Base-by-base conservation (phyloP, 2,329 filamentous ascomycete genomes). In the Tolypocladium nubicola region DNA sequence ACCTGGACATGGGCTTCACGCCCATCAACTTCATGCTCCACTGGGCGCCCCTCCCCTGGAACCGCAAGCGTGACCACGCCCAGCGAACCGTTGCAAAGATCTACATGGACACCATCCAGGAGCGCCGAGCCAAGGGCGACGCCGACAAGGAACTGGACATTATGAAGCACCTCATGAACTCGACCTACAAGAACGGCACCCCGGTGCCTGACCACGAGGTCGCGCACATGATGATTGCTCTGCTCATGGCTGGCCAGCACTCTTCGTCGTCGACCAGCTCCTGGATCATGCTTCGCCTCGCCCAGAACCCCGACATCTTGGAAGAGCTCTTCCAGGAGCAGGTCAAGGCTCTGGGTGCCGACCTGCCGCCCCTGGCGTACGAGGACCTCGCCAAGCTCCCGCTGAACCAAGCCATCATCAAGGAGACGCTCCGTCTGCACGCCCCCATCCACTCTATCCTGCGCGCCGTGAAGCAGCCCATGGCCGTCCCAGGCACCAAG, bases 401-500 rank as follows among this genome's bases (percentile, higher is more conserved):
- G 53, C 83, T 97, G 23, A 89, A 96, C 77, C 80, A 86, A 65
- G 87, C 90, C 65, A 86, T 95, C 62, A 82, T 97, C 74, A 94
- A 93, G 76, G 92, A 97, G 75, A 96, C 92, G 3, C 86, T 97
- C 43, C 88, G 92, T 61, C 79, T 97, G 19, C 89, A 97, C 71
- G 88, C 91, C 1, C 92, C 92, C 1, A 97, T 97, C 67, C 92
- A 97, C 80, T 94, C 89, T 54, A 96, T 97, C 68, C 84, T 97
- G 80, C 90, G 92, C 66, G 88, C 89, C 65, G 93, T 96, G 71
- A 96, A 93, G 77, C 83, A 84, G 63, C 90, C 92, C 59, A 90
- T 97, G 82, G 81, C 85, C 13, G 82, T 96, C 33, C 85, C 90
- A 37, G 89, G 88, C 62, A 95, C 90, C 47, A 87, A 87, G 64